Percentiles rank a stretch among this genome's conserved stretches.
These are phyloP conservation scores for Fusarium poae DNA, from an alignment of 2,329 filamentous ascomycete genomes.

Conservation along the genomic window DNA sequence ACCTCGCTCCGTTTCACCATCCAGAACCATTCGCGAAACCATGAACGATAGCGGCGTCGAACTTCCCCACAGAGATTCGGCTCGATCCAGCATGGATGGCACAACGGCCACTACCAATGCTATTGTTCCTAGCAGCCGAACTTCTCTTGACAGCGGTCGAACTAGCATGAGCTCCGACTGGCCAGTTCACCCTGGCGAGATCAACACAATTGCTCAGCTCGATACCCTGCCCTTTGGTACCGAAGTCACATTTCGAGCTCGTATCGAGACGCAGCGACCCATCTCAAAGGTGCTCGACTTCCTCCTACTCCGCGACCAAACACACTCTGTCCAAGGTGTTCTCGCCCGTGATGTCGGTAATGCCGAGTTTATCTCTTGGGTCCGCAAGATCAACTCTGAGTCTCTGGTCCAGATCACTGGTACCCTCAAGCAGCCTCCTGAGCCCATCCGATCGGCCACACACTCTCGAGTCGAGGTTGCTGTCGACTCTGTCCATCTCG, in stretches of 20 bases:
- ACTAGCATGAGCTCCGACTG: constrained; percentile 56
- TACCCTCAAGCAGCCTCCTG: constrained; percentile 77
- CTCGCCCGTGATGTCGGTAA: constrained; percentile 60
- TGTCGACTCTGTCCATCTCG: constrained; percentile 67
- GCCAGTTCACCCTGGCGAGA: constrained; percentile 57
- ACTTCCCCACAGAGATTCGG: constrained; percentile 45
- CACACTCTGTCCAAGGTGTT: constrained; percentile 86
- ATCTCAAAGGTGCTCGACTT: constrained; percentile 88
- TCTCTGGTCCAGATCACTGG: constrained; percentile 83
- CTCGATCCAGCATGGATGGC: constrained; percentile 51
- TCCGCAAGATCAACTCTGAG: constrained; percentile 83
- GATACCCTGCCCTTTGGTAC: constrained; percentile 55
- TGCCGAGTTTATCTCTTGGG: constrained; percentile 87
- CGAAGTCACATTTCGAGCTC: constrained; percentile 58
- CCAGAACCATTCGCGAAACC: constrained; percentile 26
- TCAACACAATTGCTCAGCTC: constrained; percentile 56
- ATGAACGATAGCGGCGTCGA: constrained; percentile 54
- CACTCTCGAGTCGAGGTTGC: constrained; percentile 82
- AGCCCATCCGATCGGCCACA: constrained; percentile 80
- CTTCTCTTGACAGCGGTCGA: constrained; percentile 55
- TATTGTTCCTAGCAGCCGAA: constrained; percentile 41
- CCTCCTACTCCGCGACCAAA: constrained; percentile 86
- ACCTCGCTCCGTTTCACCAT: constrained; percentile 24
- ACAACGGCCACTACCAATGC: constrained; percentile 23
- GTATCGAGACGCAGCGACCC: constrained; percentile 75